These are phyloP conservation scores for Boechera retrofracta DNA, from an alignment of 345 rosid species.

Conservation along the genomic window DNA sequence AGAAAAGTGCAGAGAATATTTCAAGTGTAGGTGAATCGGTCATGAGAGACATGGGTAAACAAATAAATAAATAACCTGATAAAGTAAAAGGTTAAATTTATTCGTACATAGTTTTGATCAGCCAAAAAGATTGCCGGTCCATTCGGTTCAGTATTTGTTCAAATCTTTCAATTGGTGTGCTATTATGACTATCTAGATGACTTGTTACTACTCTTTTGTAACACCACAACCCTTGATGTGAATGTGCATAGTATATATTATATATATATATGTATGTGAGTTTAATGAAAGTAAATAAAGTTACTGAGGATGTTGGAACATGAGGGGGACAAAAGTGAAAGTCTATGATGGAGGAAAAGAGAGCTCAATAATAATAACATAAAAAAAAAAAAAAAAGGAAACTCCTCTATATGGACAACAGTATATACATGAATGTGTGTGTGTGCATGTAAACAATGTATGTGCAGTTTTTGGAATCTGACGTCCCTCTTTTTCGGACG, in stretches of 20 bases:
- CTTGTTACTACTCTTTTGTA: not conserved
- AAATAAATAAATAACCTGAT: conserved; percentile 37
- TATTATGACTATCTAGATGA: not conserved
- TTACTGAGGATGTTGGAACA: conserved; percentile 41
- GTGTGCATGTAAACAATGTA: conserved; percentile 22
- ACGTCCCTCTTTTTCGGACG: conserved; percentile 41
- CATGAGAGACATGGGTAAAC: conserved; percentile 39
- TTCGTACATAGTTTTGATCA: conserved; percentile 20
- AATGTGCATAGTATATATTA: not conserved
- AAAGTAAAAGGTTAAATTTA: conserved; percentile 25
- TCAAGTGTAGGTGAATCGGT: conserved; percentile 38
- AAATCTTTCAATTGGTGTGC: too few relatives aligned
- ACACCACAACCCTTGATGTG: not conserved
- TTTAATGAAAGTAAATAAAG: conserved; percentile 21
- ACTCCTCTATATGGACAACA: not conserved
- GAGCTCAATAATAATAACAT: not conserved
- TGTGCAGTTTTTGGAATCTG: conserved; percentile 41
- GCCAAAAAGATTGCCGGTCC: conserved; percentile 29
- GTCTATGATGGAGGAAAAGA: conserved; percentile 35
- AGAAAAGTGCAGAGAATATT: conserved; percentile 47
- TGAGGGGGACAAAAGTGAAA: conserved; percentile 43
- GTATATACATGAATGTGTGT: conserved; percentile 18
- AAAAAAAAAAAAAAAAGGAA: not conserved
- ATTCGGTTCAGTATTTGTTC: not conserved
- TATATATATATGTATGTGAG: not conserved